Base-by-base conservation (phyloP, 169 alveolate species). In the Eimeria necatrix region DNA sequence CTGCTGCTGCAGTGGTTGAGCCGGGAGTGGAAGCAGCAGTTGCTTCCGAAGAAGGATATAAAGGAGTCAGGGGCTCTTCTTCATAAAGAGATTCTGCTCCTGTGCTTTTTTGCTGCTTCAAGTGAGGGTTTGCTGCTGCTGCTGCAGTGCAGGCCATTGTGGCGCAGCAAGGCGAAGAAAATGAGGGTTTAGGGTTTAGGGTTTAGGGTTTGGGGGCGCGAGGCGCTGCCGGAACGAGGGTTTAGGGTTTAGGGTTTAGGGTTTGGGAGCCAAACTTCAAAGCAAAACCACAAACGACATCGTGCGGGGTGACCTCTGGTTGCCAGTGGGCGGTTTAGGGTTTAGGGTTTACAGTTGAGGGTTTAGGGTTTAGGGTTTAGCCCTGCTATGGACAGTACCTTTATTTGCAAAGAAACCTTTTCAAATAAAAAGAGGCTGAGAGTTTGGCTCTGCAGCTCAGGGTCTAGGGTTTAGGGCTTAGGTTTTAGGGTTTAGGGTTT, bases 1-100 rank as follows among this genome's bases (percentile, higher is more conserved):
- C 88, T 78, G 88, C 88, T 49, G 88, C 88, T 46, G 88, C 88
- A 18, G 88, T 78, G 53, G 88, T 78, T 12, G 88, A 78, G 18
- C 88, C 88, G 2, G 88, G 88, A 5, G 88, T 78, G 3, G 88
- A 78, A 3, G 88, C 88, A 2, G 88, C 88, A 20, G 88, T 78
- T 4, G 88, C 88, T 7, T 48, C 70, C 16, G 88, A 78, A 10
- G 88, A 4, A 4, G 88, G 88, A 22, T 78, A 78, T 68, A 48
- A 68, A 9, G 88, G 88, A 22, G 88, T 78, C 2, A 78, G 70
- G 7, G 88, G 88, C 48, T 78, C 88, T 20, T 78, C 88, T n/a
- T 78, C 88, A 46, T 78, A 78, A 12, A n/a, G 48, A 10, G 70
- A 78, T 4, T 51, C 88, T 4, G n/a, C 61, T 5, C 88, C 88